Evolutionary conservation across 345 rosid species (phyloP), one percentile per base, ranked within the genome.

Genomic region (Salix suchowensis): DNA sequence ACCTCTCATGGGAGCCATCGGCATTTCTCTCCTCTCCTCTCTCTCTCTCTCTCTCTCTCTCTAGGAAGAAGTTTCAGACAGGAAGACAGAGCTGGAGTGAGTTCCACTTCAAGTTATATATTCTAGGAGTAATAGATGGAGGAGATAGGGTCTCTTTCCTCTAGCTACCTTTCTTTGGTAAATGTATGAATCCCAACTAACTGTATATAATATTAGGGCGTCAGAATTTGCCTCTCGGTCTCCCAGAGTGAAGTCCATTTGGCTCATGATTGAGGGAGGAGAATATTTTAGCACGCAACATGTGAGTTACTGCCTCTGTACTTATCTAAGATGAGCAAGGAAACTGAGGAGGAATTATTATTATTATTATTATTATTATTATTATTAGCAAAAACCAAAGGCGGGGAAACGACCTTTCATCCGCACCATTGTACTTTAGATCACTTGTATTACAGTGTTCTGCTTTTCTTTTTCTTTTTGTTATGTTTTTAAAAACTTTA

Each of bases 1-100:
- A 15, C 76, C 52, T 61, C 64, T 74, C 40, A 26, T 21, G 12
- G 80, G 74, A 71, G 82, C 84, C 88, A 72, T 70, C 36, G 73
- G 74, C 77, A 78, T 77, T 55, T 78, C 71, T 40, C 16, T 10
- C 14, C 2, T 4, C 1, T 24, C 1, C 7, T 0, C 55, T 15
- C 50, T 2, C 14, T 44, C 9, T 6, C 26, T 4, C 26, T 21
- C 62, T 50, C 58, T 50, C 58, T 50, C 58, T 18, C 58, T 1
- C 58, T 1, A 16, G 58, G n/a, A 50, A 50, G n/a, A 3, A 50
- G 14, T n/a, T 9, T 55, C 13, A 4, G 62, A 55, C 62, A 55
- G 4, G 26, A 55, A 55, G 26, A 55, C 26, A 55, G 26, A 55
- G 26, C 10, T 55, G 14, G 62, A 55, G 28, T n/a, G 62, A 9